These are phyloP conservation scores for Ceratocystis colombiana DNA, from an alignment of 2,329 filamentous ascomycete genomes.

Conservation along the genomic window DNA sequence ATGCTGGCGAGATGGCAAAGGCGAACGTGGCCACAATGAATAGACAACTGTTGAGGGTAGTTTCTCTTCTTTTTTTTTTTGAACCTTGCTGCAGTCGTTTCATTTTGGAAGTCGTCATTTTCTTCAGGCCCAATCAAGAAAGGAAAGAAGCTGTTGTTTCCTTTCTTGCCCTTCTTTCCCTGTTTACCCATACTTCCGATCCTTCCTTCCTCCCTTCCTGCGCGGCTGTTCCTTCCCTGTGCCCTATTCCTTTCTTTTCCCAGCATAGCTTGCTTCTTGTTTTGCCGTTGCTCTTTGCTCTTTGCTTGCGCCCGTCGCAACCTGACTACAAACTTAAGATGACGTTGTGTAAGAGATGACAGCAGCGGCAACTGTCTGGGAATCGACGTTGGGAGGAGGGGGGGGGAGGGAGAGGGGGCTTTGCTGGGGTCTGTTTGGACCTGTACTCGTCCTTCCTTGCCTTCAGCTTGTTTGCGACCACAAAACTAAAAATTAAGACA, in stretches of 20 bases:
- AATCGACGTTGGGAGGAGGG: neutral
- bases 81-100: neutral
- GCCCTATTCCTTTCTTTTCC: neutral
- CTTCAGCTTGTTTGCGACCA: neutral
- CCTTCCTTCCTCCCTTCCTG: neutral
- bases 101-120: neutral
- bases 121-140: neutral
- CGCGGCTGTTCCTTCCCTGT: conserved; percentile 9
- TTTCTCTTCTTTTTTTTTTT: neutral
- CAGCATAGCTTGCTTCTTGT: neutral
- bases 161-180: neutral
- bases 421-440: neutral
- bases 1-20: too few relatives aligned
- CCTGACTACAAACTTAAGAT: neutral
- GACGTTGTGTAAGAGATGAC: conserved; percentile 2
- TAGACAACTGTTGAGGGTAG: neutral
- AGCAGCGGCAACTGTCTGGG: neutral
- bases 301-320: neutral
- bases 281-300: neutral
- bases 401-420: neutral
- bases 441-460: neutral
- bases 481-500: too few relatives aligned
- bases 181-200: neutral
- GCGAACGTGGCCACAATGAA: too few relatives aligned
- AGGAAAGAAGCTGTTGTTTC: neutral